Evolutionary conservation across 176 grass and related monocot genomes (phyloP).

Genomic region (Poa annua): DNA sequence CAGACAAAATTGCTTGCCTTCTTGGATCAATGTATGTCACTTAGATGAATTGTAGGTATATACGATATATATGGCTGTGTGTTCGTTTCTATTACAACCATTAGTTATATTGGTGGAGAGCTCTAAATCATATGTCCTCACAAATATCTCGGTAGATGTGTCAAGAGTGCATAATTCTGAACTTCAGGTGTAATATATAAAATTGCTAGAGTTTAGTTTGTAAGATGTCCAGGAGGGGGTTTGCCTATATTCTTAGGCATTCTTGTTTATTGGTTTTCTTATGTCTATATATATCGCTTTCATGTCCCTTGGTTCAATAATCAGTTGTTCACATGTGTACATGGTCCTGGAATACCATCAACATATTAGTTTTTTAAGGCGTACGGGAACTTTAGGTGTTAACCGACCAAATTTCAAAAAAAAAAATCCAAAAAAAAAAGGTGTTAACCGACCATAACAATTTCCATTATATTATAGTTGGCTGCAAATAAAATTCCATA

Average conservation of each 20-base stretch:
- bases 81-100: not conserved
- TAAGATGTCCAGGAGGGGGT: not conserved
- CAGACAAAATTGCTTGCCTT: not conserved
- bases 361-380: too few relatives aligned
- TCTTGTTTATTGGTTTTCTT: not conserved
- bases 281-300: not conserved
- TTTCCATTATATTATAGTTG: too few relatives aligned
- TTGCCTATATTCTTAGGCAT: not conserved
- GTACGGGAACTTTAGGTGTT: too few relatives aligned
- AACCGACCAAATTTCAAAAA: too few relatives aligned
- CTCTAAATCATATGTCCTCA: not conserved
- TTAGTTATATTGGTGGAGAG: not conserved
- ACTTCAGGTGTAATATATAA: not conserved
- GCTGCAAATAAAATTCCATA: too few relatives aligned
- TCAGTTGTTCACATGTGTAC: not conserved
- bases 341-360: too few relatives aligned
- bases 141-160: not conserved
- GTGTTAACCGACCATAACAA: too few relatives aligned
- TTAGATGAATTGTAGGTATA: not conserved
- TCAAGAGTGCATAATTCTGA: not conserved
- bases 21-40: not conserved
- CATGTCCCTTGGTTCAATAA: not conserved
- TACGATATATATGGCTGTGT: too few relatives aligned
- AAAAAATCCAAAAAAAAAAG: too few relatives aligned
- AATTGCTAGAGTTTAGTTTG: not conserved